Base-by-base conservation (phyloP, 2,329 filamentous ascomycete genomes). In the Plenodomus tracheiphilus region DNA sequence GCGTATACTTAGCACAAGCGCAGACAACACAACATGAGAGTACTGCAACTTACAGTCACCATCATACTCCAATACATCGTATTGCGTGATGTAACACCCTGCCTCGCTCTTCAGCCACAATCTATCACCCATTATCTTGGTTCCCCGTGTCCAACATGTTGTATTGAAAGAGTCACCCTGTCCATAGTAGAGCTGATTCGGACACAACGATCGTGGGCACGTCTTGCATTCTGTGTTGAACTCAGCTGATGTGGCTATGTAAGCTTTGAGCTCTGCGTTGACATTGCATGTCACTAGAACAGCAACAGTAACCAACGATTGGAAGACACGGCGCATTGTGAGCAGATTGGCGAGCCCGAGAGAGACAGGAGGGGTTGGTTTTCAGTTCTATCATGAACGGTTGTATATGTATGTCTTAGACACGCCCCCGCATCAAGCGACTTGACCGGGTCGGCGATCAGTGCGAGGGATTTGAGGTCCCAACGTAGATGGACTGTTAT, bases 191-290 rank as follows among this genome's bases (percentile, higher is more conserved):
- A 61, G 39, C 16, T 59, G 48, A 28, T 69, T 67, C 2, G 66
- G 46, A 40, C 66, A 67, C 0, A 69, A 49, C 11, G 61, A 61
- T n/a, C 56, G 56, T 19, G 66, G 64, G 39, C 64, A 67, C 4
- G 64, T 66, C 38, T 69, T 69, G 47, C 66, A 69, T 48, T 69
- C 66, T 0, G 66, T 68, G 30, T 54, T 54, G 42, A 55, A 58
- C 18, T 69, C 65, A 10, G 59, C 58, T 11, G 38, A 25, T 2
- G 53, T 62, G 22, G 37, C 52, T 37, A 68, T 65, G 42, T 57
- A 62, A 2, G 59, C 42, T 36, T 59, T 54, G 25, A 53, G 3
- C 1, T 47, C 48, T 2, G 43, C 46, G 7, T 19, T 4, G 17
- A 39, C 41, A 25, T 4, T 20, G 11, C 9, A 7, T 8, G 40